Evolutionary conservation across 2,329 filamentous ascomycete genomes (phyloP).

Genomic region (Cercospora beticola): DNA sequence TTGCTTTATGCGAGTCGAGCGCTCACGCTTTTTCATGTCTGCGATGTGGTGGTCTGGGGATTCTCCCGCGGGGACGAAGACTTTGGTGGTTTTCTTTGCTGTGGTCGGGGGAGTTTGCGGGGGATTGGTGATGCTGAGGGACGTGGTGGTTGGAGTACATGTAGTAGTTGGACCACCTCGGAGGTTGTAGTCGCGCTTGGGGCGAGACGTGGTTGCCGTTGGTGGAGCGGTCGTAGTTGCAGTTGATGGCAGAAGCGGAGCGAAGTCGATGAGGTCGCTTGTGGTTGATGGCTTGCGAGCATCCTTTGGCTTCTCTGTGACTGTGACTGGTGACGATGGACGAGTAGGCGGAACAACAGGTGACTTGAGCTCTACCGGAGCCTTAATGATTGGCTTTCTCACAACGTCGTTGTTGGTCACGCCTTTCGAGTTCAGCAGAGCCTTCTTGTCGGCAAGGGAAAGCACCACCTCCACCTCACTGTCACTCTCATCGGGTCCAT

Average conservation of each 20-base stretch:
- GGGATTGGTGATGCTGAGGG: not conserved
- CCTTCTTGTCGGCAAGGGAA: not conserved
- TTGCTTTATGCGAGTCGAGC: not conserved
- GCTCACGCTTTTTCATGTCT: constrained; percentile 25
- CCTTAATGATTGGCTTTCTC: constrained; percentile 6
- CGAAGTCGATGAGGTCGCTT: constrained; percentile 34
- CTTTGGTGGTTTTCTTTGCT: constrained; percentile 19
- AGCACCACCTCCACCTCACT: not conserved
- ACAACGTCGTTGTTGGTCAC: not conserved
- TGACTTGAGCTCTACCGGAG: not conserved
- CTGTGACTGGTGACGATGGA: constrained; percentile 7
- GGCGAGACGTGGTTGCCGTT: constrained; percentile 3
- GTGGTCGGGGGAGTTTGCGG: not conserved
- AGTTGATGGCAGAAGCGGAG: constrained; percentile 20
- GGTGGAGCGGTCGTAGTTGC: not conserved
- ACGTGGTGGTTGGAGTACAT: constrained; percentile 5
- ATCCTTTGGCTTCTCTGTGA: constrained; percentile 8
- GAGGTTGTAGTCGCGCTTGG: not conserved
- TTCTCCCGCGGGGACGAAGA: constrained; percentile 37
- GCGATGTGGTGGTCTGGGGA: constrained; percentile 32
- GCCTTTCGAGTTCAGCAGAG: not conserved
- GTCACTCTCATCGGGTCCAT: constrained; percentile 4
- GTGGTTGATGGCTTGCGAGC: constrained; percentile 23
- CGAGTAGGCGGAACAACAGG: constrained; percentile 5
- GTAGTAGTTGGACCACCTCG: constrained; percentile 1